Evolutionary conservation across 2,329 filamentous ascomycete species (phyloP), one percentile per base, ranked within the genome.

Genomic region (Dactylella cylindrospora): DNA sequence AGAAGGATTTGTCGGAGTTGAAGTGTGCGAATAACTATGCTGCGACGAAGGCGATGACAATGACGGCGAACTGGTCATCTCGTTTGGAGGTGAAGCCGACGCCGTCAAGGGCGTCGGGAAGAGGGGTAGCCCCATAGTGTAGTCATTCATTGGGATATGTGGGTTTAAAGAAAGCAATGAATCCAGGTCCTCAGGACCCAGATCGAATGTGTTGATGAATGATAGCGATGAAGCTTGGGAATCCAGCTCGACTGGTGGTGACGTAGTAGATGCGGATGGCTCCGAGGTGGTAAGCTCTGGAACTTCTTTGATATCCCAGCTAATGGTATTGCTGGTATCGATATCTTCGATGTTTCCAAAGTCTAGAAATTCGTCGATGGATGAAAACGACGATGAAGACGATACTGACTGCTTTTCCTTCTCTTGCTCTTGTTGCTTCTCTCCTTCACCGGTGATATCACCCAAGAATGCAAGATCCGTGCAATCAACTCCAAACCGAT

Each of bases 161-260:
- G 54, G 17, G 40, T 61, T 40, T 36, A 61, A 28, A 35, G 55
- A 53, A 22, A 61, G 47, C 20, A 61, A 41, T 41, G 55, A 61
- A 47, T 61, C 33, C 33, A 38, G 12, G 22, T 38, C n/a, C n/a
- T n/a, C 33, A 19, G 22, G 10, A 38, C 13, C 33, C 33, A 9
- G n/a, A 6, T 9, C 9, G 4, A 12, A 4, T 38, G 33, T 17
- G n/a, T 19, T 38, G 33, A 38, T 4, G 32, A 12, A 35, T 35
- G 5, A n/a, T 4, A n/a, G 31, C 10, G 17, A 12, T n/a, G 33
- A 15, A 9, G 10, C 9, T 17, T 38, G 33, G 15, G 33, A 38
- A 5, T 38, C 33, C 22, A 61, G 15, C 52, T 44, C 40, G 29
- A 40, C 47, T 13, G 13, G 28, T 35, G 8, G 17, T 26, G 28